These are phyloP conservation scores for Lycium ferocissimum DNA, from an alignment of 257 asterid species.

Conservation along the genomic window DNA sequence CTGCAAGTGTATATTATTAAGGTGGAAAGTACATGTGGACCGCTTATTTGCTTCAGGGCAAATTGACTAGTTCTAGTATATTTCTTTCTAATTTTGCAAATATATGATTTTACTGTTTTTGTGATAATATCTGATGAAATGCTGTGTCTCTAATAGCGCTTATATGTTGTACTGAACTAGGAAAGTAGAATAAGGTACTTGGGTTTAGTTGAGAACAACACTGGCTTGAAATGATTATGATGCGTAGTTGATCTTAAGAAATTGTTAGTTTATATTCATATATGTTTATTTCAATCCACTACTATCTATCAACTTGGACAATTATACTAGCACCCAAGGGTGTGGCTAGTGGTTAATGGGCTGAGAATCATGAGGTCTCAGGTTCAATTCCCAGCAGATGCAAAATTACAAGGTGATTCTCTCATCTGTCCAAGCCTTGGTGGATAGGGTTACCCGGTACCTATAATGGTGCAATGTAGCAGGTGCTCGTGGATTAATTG, in stretches of 20 bases:
- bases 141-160: neutral
- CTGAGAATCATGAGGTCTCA: conserved; percentile 9
- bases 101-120: neutral
- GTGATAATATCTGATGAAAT: neutral
- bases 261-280: neutral
- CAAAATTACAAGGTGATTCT: neutral
- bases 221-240: conserved; percentile 23
- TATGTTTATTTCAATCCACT: neutral
- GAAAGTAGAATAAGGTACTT: conserved; percentile 15
- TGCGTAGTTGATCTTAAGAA: neutral
- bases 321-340: neutral
- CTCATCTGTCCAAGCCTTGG: neutral
- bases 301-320: conserved; percentile 11
- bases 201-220: conserved; percentile 18
- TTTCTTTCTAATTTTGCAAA: neutral
- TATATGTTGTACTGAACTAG: conserved; percentile 4
- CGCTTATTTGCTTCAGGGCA: neutral
- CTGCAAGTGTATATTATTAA: neutral
- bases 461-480: too few species aligned
- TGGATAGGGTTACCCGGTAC: neutral
- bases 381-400: neutral
- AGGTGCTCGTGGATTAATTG: neutral
- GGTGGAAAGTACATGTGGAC: conserved; percentile 25
- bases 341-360: neutral
- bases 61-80: neutral